phyloP scores from a whole-genome alignment of 2,329 filamentous ascomycete genomes.

The Colletotrichum sp. region DNA sequence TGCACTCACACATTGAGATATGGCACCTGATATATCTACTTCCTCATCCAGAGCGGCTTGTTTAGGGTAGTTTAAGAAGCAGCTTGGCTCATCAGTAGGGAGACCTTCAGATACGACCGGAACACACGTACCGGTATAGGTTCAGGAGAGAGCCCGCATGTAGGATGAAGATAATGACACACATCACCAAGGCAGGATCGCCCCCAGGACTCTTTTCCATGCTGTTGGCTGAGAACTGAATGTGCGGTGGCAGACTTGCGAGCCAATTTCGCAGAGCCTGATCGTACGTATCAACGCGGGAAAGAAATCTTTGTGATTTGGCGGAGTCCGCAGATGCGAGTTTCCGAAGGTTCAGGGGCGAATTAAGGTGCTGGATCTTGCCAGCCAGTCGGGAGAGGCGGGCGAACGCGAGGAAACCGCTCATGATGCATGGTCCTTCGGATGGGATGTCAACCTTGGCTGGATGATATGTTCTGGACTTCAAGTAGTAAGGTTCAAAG shows the following conservation, averaged over 20 bases:
- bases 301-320: not conserved
- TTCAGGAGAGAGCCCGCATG: not conserved
- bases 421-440: not conserved
- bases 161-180: not conserved
- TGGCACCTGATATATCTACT: not conserved
- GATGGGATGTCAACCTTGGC: not conserved
- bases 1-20: not conserved
- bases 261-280: conserved; percentile 24
- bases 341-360: not conserved
- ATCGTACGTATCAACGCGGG: conserved; percentile 21
- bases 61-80: not conserved
- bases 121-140: not conserved
- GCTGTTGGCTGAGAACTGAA: conserved; percentile 29
- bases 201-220: not conserved
- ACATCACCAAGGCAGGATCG: not conserved
- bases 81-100: not conserved
- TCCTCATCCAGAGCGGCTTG: not conserved
- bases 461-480: not conserved
- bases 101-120: not conserved
- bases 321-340: not conserved
- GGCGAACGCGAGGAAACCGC: not conserved
- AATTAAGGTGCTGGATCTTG: not conserved
- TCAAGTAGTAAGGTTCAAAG: conserved; percentile 11
- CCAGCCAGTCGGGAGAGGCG: not conserved
- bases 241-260: conserved; percentile 25